Evolutionary conservation across 2,329 filamentous ascomycete species (phyloP).

Genomic region (Pseudodiploospora longispora): DNA sequence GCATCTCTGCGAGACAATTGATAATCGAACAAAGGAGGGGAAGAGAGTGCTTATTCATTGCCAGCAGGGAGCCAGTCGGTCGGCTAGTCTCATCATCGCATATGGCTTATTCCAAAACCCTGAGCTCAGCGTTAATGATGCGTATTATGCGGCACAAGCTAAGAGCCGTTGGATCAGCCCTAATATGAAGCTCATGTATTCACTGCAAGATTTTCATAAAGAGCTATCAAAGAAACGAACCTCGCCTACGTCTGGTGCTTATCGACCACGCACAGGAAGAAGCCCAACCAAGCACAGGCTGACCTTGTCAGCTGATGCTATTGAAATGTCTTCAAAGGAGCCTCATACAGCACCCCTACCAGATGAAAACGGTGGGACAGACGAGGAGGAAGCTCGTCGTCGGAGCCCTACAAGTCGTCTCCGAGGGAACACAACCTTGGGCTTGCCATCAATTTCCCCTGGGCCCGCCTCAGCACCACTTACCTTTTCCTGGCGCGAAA

Average conservation of each 20-base stretch:
- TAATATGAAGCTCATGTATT: conserved; percentile 90
- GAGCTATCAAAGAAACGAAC: conserved; percentile 45
- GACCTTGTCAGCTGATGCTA: conserved; percentile 52
- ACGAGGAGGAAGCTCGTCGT: conserved; percentile 22
- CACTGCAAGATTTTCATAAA: conserved; percentile 73
- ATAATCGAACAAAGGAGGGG: conserved; percentile 60
- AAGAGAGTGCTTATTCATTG: conserved; percentile 79
- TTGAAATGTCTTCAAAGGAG: conserved; percentile 43
- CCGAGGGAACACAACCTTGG: conserved; percentile 43
- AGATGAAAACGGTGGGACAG: conserved; percentile 38
- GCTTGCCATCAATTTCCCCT: conserved; percentile 43
- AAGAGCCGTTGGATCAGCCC: conserved; percentile 84
- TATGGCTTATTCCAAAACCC: conserved; percentile 77
- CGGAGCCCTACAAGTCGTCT: conserved; percentile 24
- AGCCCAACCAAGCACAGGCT: conserved; percentile 53
- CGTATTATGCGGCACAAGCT: conserved; percentile 71
- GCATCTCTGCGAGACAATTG: conserved; percentile 67
- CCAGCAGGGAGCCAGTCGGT: conserved; percentile 78
- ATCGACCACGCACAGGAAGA: conserved; percentile 41
- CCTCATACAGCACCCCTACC: conserved; percentile 55
- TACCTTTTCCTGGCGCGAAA: conserved; percentile 49
- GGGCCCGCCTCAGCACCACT: conserved; percentile 62
- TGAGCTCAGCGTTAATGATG: conserved; percentile 69
- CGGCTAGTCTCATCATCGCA: conserved; percentile 77
- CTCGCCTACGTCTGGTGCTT: conserved; percentile 32